Conservation (phyloP, 2,329 filamentous ascomycete genomes). For the Paecilomyces formosus region DNA sequence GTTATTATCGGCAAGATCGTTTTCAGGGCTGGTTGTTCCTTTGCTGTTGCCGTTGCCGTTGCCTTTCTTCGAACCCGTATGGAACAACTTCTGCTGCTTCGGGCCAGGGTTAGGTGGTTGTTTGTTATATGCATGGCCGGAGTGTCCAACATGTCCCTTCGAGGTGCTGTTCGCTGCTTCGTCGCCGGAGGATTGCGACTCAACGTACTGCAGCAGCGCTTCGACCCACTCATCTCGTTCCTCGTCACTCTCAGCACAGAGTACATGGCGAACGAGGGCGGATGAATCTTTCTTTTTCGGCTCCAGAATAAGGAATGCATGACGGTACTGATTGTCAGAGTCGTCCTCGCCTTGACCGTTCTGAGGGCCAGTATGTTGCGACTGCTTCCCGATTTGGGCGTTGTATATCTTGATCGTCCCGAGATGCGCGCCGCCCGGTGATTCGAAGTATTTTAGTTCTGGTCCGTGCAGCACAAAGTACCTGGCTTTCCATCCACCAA, state of each 20-base stretch:
- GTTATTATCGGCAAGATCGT: constrained; percentile 18
- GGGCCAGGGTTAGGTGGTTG: constrained; percentile 9
- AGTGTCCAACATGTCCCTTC: constrained; percentile 9
- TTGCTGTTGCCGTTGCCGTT: constrained; percentile 19
- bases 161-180: constrained; percentile 16
- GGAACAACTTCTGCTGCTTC: constrained; percentile 18
- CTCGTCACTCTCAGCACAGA: constrained; percentile 89
- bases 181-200: constrained; percentile 36
- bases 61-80: constrained; percentile 19
- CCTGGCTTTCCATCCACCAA: constrained; percentile 93
- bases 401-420: constrained; percentile 87
- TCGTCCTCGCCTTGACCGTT: constrained; percentile 58
- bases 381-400: constrained; percentile 92
- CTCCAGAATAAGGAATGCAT: constrained; percentile 90
- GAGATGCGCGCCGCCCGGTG: constrained; percentile 79
- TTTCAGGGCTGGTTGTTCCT: constrained; percentile 33
- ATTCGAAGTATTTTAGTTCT: constrained; percentile 82
- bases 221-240: constrained; percentile 95
- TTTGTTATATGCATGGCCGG: constrained; percentile 10
- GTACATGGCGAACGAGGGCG: constrained; percentile 81
- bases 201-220: constrained; percentile 79
- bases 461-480: constrained; percentile 64
- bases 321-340: constrained; percentile 85
- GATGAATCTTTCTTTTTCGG: constrained; percentile 93
- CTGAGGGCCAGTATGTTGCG: constrained; percentile 50